Conservation (phyloP, 164 flowering plant genomes). For the Vitis rupestris region DNA sequence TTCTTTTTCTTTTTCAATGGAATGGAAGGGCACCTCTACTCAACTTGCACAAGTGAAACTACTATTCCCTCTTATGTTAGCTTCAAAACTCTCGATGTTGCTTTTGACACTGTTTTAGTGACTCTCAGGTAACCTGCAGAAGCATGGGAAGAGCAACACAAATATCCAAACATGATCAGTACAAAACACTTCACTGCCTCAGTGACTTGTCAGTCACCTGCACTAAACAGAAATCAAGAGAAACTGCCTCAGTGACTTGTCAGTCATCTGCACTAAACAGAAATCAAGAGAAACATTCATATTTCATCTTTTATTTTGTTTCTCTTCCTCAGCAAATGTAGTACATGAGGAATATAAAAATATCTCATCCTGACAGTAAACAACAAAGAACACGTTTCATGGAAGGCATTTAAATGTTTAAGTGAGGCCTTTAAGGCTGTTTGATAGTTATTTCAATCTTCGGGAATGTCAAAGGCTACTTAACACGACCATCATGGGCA, state of each 20-base stretch:
- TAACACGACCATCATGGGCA: too few species aligned
- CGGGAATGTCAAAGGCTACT: too few species aligned
- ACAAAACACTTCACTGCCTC: background rate
- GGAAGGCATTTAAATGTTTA: background rate
- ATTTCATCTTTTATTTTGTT: background rate
- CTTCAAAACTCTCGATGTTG: background rate
- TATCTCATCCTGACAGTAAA: background rate
- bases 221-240: too few species aligned
- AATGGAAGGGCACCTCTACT: background rate
- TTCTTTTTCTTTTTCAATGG: background rate
- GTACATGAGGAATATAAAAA: background rate
- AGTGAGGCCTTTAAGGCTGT: too few species aligned
- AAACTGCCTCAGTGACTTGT: too few species aligned
- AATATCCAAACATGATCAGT: background rate
- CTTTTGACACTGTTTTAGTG: conserved; percentile 34
- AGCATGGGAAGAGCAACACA: conserved; percentile 15
- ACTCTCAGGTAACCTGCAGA: conserved; percentile 80
- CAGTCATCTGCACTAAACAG: too few species aligned
- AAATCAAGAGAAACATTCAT: too few species aligned
- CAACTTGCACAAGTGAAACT: background rate
- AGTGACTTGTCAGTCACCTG: too few species aligned
- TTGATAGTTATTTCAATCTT: too few species aligned
- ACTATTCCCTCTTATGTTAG: background rate
- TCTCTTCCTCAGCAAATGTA: background rate
- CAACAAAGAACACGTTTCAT: background rate